phyloP scores from a whole-genome alignment of 1,284 basidiomycete species.

The Trametes pubescens region DNA sequence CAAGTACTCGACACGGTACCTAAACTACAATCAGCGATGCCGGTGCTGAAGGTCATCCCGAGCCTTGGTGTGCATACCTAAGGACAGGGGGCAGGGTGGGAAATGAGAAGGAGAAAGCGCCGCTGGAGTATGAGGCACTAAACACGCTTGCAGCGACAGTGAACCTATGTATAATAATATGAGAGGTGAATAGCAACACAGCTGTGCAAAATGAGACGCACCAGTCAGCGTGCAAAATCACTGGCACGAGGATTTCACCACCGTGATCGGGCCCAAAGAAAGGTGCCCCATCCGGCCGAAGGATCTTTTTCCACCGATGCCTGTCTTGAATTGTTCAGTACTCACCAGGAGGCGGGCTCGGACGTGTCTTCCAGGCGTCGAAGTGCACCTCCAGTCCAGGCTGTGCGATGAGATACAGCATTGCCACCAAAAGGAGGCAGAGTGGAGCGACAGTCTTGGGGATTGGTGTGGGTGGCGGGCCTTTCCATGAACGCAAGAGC shows the following conservation, averaged over 20 bases:
- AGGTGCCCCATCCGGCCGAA: constrained; percentile 14
- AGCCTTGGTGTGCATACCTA: constrained; percentile 24
- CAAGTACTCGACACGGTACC: constrained; percentile 23
- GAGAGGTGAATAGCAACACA: no score
- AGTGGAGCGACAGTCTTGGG: constrained; percentile 16
- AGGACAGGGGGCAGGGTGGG: constrained; percentile 29
- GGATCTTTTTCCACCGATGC: constrained; percentile 16
- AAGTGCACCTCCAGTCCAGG: constrained; percentile 16
- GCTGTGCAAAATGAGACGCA: constrained; percentile 3
- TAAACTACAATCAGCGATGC: no score
- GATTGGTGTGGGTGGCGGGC: no score
- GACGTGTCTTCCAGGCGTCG: constrained; percentile 16
- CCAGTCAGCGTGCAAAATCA: constrained; percentile 30
- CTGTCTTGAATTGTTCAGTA: constrained; percentile 22
- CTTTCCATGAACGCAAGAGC: no score
- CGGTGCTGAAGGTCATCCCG: no score
- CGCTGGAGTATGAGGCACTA: constrained; percentile 23
- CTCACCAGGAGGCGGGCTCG: neutral
- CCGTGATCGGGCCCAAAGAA: constrained; percentile 25
- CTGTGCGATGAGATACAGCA: constrained; percentile 19
- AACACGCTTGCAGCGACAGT: constrained; percentile 15
- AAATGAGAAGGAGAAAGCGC: constrained; percentile 29
- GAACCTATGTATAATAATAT: constrained; percentile 17
- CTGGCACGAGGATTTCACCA: constrained; percentile 26
- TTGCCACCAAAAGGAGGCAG: constrained; percentile 11